Percentiles rank a stretch among this genome's conserved stretches.
These are phyloP conservation scores for Lipomyces oligophaga DNA, from an alignment of 805 yeast genomes.

Conservation along the genomic window DNA sequence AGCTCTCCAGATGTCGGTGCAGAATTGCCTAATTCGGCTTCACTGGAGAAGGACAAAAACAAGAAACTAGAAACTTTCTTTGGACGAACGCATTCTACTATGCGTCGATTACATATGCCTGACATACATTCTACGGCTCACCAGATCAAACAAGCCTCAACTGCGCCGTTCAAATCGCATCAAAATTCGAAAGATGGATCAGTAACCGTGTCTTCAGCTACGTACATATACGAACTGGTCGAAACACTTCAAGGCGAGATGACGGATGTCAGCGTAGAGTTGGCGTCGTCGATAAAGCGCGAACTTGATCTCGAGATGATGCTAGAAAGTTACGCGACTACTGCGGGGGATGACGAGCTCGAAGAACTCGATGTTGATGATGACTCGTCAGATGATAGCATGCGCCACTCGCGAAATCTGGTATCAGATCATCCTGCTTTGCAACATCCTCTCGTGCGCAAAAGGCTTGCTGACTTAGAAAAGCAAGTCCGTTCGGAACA, in stretches of 20 bases:
- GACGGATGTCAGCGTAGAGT: conserved; percentile 23
- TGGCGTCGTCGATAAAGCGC: conserved; percentile 27
- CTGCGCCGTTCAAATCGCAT: conserved; percentile 2
- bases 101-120: conserved; percentile 15
- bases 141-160: conserved; percentile 18
- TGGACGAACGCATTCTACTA: conserved; percentile 16
- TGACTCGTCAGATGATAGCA: neutral
- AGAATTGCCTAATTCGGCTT: too few relatives aligned
- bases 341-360: conserved; percentile 5
- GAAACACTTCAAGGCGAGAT: conserved; percentile 21
- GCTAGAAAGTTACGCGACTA: conserved; percentile 22
- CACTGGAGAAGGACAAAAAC: too few relatives aligned
- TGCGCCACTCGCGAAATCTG: neutral
- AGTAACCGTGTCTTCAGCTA: conserved; percentile 10
- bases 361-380: conserved; percentile 8
- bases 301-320: conserved; percentile 27
- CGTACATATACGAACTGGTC: conserved; percentile 17
- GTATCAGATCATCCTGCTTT: neutral
- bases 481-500: conserved; percentile 15
- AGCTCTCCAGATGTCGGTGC: too few relatives aligned
- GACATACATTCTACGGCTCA: too few relatives aligned
- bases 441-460: neutral
- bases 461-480: conserved; percentile 12
- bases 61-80: conserved; percentile 7
- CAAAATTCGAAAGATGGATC: too few relatives aligned